Evolutionary conservation across 768 basidiomycete genomes (phyloP), one percentile per base, ranked within the genome.

Genomic region (Hemileccinum impolitum): DNA sequence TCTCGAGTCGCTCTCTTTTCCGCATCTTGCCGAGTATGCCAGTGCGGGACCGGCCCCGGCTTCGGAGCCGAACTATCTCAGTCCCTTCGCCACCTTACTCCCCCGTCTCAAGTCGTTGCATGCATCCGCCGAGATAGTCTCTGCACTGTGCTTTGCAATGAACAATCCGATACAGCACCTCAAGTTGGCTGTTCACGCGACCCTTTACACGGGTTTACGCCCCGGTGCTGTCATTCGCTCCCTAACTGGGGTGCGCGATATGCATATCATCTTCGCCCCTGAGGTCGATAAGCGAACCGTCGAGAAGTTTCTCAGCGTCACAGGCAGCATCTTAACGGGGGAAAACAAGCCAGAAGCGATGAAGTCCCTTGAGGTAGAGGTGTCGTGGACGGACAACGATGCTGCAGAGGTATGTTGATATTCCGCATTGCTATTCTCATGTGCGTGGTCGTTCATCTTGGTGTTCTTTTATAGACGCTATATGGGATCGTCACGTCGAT

Each of bases 261-360:
- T 66, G 67, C 60, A 60, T 25, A 43, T 66, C 31, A 32, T 67
- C 35, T 66, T 66, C 36, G 56, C 50, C 3, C 52, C 65, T n/a
- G 67, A 63, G 19, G 65, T 66, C n/a, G 65, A 66, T 42, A 66
- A 62, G 55, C 47, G 65, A 41, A 66, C 67, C 0, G 65, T 62
- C 10, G 65, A 68, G 35, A 66, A 66, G 28, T 66, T 66, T 32
- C 61, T 66, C 19, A 62, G 55, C 0, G 49, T 57, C 0, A 59
- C 62, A 15, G 65, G 65, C 14, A 52, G 47, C 30, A 57, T 58
- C 41, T 23, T 66, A 12, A 48, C 59, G 1, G 58, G 55, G 5
- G 48, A 43, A 13, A 37, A 49, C 30, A 57, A 51, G 25, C 15
- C 28, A 0, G 51, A 30, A 10, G 55, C 47, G 10, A 53, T 66